A percentile compares a stretch with the other conserved stretches of the same genome.
These are phyloP conservation scores for Gaultheria prostrata DNA, from an alignment of 148 eudicot species.

Conservation along the genomic window DNA sequence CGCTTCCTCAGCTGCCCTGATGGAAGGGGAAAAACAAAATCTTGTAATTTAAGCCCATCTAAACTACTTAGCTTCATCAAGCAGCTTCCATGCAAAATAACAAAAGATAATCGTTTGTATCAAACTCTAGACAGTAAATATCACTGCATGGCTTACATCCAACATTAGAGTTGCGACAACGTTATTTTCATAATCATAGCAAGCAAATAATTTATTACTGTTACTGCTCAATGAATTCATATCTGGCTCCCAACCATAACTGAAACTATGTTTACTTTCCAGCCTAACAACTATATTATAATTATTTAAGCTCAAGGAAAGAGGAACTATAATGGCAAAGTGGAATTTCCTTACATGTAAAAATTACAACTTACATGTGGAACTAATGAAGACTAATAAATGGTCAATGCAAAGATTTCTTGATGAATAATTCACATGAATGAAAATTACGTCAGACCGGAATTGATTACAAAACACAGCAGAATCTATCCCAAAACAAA, in stretches of 20 bases:
- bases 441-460: too few relatives aligned
- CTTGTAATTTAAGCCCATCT: not conserved
- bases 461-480: not conserved
- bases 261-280: not conserved
- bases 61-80: not conserved
- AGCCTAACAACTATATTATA: not conserved
- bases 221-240: not conserved
- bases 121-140: not conserved
- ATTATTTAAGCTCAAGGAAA: not conserved
- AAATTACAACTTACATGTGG: not conserved
- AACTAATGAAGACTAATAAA: not conserved
- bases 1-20: conserved; percentile 1
- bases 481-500: not conserved
- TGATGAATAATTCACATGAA: not conserved
- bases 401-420: not conserved
- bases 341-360: not conserved
- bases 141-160: not conserved
- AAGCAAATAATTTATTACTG: not conserved
- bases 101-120: not conserved
- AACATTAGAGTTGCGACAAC: not conserved
- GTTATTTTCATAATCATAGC: not conserved
- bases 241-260: not conserved
- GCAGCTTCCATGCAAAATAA: not conserved
- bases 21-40: not conserved
- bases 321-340: not conserved